Conservation (phyloP, 2,329 filamentous ascomycete species). For the Fusarium duplospermum region DNA sequence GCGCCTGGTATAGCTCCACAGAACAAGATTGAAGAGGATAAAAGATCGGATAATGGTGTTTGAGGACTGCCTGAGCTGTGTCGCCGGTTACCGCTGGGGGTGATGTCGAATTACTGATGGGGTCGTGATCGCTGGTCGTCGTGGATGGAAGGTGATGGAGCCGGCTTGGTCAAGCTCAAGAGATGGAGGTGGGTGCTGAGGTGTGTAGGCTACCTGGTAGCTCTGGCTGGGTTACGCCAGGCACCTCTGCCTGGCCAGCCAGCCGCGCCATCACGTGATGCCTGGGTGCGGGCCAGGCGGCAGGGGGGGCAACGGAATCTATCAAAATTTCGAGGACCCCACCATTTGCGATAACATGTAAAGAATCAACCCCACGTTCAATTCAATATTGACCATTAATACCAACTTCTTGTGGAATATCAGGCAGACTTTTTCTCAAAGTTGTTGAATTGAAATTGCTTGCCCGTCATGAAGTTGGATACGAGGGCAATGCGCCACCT, state of each 20-base stretch:
- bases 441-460: not conserved
- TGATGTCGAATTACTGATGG: constrained; percentile 33
- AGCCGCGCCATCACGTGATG: too few species aligned
- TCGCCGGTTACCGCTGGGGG: constrained; percentile 17
- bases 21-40: constrained; percentile 21
- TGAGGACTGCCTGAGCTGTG: constrained; percentile 12
- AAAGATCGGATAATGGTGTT: constrained; percentile 15
- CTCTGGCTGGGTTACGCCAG: constrained; percentile 59
- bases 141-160: constrained; percentile 54
- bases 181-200: constrained; percentile 25
- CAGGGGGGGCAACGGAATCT: constrained; percentile 45
- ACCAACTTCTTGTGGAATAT: not conserved
- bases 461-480: constrained; percentile 85
- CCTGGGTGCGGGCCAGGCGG: too few species aligned
- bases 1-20: constrained; percentile 43
- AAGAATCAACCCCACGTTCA: constrained; percentile 38
- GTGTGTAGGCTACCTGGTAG: constrained; percentile 40
- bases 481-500: constrained; percentile 94
- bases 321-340: constrained; percentile 47
- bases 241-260: constrained; percentile 54
- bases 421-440: not conserved
- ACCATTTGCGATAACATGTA: constrained; percentile 34
- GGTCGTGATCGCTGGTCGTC: constrained; percentile 40
- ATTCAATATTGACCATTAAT: constrained; percentile 9
- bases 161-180: constrained; percentile 52